Conservation (phyloP, 495 filamentous ascomycete species). For the Xylaria cubensis region DNA sequence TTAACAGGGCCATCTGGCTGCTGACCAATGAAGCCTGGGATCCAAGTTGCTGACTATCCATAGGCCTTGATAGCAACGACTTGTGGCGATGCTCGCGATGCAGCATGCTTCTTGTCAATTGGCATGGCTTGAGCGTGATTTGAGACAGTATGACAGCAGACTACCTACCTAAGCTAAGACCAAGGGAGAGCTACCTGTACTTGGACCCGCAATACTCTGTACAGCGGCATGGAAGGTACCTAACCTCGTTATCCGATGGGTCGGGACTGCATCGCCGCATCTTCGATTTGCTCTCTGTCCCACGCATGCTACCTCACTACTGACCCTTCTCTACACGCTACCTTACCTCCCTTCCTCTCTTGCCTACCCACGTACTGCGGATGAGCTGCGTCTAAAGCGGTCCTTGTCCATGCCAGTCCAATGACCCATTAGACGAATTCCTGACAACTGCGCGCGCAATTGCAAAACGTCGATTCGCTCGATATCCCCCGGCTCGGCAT, state of each 20-base stretch:
- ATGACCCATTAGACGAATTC: constrained; percentile 17
- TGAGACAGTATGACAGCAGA: too few species aligned
- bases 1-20: not conserved
- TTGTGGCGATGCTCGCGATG: too few species aligned
- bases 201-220: not conserved
- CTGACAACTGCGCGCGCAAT: constrained; percentile 25
- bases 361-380: too few species aligned
- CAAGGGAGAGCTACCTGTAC: not conserved
- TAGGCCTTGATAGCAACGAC: not conserved
- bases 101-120: too few species aligned
- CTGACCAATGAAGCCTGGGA: not conserved
- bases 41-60: not conserved
- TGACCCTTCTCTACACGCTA: too few species aligned
- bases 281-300: not conserved
- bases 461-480: constrained; percentile 8
- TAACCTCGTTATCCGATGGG: too few species aligned
- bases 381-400: not conserved
- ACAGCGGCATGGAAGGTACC: not conserved
- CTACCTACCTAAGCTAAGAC: too few species aligned
- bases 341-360: too few species aligned
- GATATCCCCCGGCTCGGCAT: constrained; percentile 10
- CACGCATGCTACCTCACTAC: not conserved
- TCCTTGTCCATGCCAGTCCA: constrained; percentile 17
- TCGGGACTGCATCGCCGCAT: constrained; percentile 9
- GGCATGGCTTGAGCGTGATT: too few species aligned